Conservation (phyloP, 768 basidiomycete genomes). For the Fistulinella prunicolor region DNA sequence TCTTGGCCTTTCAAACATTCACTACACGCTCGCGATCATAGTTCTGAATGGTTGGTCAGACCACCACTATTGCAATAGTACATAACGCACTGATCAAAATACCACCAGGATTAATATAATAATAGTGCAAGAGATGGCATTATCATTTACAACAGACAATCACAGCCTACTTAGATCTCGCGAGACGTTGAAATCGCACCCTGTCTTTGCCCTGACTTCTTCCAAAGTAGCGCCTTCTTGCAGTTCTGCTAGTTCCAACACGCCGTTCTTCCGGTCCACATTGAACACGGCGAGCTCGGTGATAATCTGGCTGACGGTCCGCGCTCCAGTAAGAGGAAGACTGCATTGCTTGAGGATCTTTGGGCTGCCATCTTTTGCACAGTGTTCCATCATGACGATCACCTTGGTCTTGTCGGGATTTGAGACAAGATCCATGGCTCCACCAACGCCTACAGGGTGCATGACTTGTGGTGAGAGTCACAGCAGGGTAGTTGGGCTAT, state of each 20-base stretch:
- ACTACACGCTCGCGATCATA: too few relatives aligned
- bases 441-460: constrained; percentile 72
- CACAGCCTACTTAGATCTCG: constrained; percentile 49
- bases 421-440: constrained; percentile 95
- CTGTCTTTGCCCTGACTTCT: constrained; percentile 85
- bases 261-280: constrained; percentile 73
- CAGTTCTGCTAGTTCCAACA: constrained; percentile 73
- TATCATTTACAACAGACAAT: constrained; percentile 14
- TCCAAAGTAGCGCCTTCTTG: constrained; percentile 84
- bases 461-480: constrained; percentile 7
- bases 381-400: constrained; percentile 88
- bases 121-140: constrained; percentile 2
- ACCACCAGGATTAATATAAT: too few relatives aligned
- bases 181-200: constrained; percentile 70
- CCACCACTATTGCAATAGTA: too few relatives aligned
- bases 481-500: neutral
- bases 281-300: constrained; percentile 92
- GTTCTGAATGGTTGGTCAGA: too few relatives aligned
- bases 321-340: constrained; percentile 86
- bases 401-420: constrained; percentile 95
- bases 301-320: constrained; percentile 86
- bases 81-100: too few relatives aligned
- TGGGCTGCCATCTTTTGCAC: constrained; percentile 83
- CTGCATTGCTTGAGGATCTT: constrained; percentile 83
- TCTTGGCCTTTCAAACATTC: too few relatives aligned